These are phyloP conservation scores for Emergomyces orientalis DNA, from an alignment of 2,329 filamentous ascomycete species.

Conservation along the genomic window DNA sequence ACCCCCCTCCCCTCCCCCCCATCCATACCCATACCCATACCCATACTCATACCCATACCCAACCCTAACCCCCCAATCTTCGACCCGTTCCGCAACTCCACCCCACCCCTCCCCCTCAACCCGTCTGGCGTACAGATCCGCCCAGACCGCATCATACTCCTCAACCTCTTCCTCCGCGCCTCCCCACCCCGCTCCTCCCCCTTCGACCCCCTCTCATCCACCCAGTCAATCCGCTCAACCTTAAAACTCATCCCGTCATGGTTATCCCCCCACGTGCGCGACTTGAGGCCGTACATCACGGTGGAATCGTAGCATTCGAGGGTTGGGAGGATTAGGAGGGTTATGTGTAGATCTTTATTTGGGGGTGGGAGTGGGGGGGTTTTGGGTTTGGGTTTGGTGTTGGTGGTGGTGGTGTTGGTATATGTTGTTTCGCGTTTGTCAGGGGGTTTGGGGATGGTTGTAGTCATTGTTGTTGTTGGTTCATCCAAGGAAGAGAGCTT, in stretches of 20 bases:
- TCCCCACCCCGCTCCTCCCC: constrained; percentile 40
- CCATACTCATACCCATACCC: neutral
- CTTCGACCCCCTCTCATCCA: constrained; percentile 55
- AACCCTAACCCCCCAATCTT: constrained; percentile 17
- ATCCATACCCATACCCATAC: constrained; percentile 2
- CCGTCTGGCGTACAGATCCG: constrained; percentile 35
- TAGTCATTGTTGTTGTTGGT: neutral
- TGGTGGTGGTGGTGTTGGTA: constrained; percentile 3
- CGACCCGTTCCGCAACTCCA: constrained; percentile 15
- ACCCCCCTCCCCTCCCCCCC: constrained; percentile 15
- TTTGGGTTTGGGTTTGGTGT: constrained; percentile 24
- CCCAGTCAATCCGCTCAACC: constrained; percentile 73
- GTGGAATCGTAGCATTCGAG: constrained; percentile 67
- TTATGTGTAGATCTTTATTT: constrained; percentile 77
- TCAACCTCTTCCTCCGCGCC: constrained; percentile 42
- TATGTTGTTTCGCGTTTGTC: constrained; percentile 1
- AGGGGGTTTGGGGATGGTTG: constrained; percentile 16
- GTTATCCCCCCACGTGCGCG: constrained; percentile 63
- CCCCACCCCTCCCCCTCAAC: constrained; percentile 16
- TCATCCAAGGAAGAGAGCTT: neutral
- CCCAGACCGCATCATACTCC: constrained; percentile 35
- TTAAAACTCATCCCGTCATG: constrained; percentile 89
- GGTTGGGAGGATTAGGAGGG: constrained; percentile 69
- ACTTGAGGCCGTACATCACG: constrained; percentile 71
- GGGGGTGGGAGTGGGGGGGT: constrained; percentile 44